Evolutionary conservation across 1,284 basidiomycete genomes (phyloP).

Genomic region (Cutaneotrichosporon curvatum): DNA sequence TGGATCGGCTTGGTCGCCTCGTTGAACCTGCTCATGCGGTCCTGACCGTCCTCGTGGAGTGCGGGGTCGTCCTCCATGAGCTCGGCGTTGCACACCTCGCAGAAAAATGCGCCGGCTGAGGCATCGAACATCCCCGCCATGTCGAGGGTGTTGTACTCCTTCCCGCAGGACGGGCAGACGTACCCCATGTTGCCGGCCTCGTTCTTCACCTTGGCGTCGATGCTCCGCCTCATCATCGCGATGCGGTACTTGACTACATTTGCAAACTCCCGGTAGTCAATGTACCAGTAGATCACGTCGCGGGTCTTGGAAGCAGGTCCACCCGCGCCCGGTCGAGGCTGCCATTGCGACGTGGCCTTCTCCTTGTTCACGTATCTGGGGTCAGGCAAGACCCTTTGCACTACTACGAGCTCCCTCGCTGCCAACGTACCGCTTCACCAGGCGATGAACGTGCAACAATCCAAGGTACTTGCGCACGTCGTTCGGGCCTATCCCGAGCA

Average conservation of each 20-base stretch:
- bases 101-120: conserved; percentile 25
- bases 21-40: conserved; percentile 93
- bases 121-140: conserved; percentile 65
- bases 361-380: conserved; percentile 43
- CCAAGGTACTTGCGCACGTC: conserved; percentile 90
- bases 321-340: conserved; percentile 7
- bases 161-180: conserved; percentile 82
- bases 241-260: conserved; percentile 97
- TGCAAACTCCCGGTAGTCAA: conserved; percentile 90
- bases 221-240: conserved; percentile 83
- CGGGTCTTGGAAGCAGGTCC: conserved; percentile 8
- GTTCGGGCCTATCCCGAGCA: conserved; percentile 81
- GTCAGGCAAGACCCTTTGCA: not conserved
- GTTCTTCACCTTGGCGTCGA: conserved; percentile 74
- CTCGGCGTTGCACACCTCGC: conserved; percentile 61
- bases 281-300: conserved; percentile 77
- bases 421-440: conserved; percentile 67
- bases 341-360: conserved; percentile 26
- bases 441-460: conserved; percentile 71
- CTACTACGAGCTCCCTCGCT: too few species aligned
- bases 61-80: conserved; percentile 75
- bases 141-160: conserved; percentile 78
- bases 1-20: conserved; percentile 79
- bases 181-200: conserved; percentile 95
- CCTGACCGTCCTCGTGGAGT: conserved; percentile 55